Percentiles rank a stretch among this genome's conserved stretches.
Evolutionary conservation across 495 filamentous ascomycete genomes (phyloP).

Genomic region (Thermochaetoides thermophila): DNA sequence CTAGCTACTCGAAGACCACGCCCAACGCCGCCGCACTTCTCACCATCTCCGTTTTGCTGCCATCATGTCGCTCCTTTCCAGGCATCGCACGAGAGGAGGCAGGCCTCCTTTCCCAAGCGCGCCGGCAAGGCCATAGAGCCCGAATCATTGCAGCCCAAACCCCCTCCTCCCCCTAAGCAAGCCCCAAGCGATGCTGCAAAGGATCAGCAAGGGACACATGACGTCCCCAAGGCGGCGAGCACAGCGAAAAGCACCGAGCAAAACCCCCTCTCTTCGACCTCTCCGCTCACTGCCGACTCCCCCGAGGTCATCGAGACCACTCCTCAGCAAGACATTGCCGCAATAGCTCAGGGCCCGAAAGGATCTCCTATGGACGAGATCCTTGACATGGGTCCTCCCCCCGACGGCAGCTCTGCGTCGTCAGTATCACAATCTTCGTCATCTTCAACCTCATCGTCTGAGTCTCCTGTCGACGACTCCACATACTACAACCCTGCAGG

Average conservation of each 20-base stretch:
- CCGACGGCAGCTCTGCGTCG: no score
- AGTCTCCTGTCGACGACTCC: neutral
- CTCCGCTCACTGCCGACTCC: neutral
- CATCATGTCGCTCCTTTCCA: slow-evolving; percentile 20
- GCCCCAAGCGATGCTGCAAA: neutral
- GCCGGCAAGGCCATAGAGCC: slow-evolving; percentile 56
- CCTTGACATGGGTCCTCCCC: slow-evolving; percentile 40
- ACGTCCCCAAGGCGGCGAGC: neutral
- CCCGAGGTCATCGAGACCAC: slow-evolving; percentile 12
- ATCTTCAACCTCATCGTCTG: no score
- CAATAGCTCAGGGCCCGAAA: slow-evolving; percentile 8
- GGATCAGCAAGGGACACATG: slow-evolving; percentile 2
- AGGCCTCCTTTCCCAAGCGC: slow-evolving; percentile 28
- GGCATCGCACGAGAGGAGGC: slow-evolving; percentile 16
- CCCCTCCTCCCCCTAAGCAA: slow-evolving; percentile 4
- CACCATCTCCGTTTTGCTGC: slow-evolving; percentile 5
- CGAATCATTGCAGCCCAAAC: slow-evolving; percentile 1
- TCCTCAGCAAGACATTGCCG: slow-evolving; percentile 8
- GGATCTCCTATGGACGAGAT: slow-evolving; percentile 49
- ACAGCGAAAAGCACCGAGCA: neutral
- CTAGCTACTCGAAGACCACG: no score
- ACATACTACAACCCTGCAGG: neutral
- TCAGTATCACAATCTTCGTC: no score
- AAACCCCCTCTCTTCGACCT: neutral
- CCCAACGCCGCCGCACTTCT: slow-evolving; percentile 1